Percentiles rank a stretch among this genome's conserved stretches.
These are phyloP conservation scores for Phytophthora multivora DNA, from an alignment of 352 stramenopile genomes.

Conservation along the genomic window DNA sequence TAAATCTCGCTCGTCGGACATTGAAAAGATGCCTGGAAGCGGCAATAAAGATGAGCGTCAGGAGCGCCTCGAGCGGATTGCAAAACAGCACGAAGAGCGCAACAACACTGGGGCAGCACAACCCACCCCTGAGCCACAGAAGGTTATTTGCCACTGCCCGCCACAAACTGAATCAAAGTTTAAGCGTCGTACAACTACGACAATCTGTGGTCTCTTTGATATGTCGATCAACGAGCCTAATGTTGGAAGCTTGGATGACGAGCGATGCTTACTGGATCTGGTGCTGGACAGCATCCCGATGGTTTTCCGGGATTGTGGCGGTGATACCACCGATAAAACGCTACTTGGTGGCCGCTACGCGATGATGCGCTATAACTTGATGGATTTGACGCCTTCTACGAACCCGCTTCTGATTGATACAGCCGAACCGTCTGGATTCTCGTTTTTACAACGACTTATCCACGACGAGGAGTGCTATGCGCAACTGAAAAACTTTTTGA, in stretches of 20 bases:
- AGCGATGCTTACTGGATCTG: conserved; percentile 78
- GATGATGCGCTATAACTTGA: conserved; percentile 75
- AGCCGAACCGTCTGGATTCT: conserved; percentile 70
- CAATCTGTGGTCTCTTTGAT: conserved; percentile 79
- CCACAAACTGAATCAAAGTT: conserved; percentile 40
- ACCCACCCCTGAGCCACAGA: conserved; percentile 27
- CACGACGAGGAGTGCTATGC: conserved; percentile 90
- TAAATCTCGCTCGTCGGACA: conserved; percentile 39
- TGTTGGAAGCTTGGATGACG: conserved; percentile 78
- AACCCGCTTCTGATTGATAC: conserved; percentile 71
- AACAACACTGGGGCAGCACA: conserved; percentile 50
- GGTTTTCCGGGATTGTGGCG: conserved; percentile 85
- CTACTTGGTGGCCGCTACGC: conserved; percentile 80
- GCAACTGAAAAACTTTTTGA: conserved; percentile 76
- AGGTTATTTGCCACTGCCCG: conserved; percentile 33
- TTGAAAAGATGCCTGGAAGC: conserved; percentile 74
- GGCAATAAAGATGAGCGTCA: conserved; percentile 72
- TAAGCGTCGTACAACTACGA: conserved; percentile 37
- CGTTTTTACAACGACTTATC: conserved; percentile 86
- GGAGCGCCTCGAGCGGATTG: conserved; percentile 68
- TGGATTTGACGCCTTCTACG: conserved; percentile 50
- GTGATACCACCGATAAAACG: conserved; percentile 88
- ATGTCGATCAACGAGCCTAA: conserved; percentile 77
- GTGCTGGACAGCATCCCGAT: conserved; percentile 87
- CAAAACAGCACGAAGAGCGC: conserved; percentile 68